These are phyloP conservation scores for Cyberlindnera meyerae DNA, from an alignment of 805 yeast species.

Conservation along the genomic window DNA sequence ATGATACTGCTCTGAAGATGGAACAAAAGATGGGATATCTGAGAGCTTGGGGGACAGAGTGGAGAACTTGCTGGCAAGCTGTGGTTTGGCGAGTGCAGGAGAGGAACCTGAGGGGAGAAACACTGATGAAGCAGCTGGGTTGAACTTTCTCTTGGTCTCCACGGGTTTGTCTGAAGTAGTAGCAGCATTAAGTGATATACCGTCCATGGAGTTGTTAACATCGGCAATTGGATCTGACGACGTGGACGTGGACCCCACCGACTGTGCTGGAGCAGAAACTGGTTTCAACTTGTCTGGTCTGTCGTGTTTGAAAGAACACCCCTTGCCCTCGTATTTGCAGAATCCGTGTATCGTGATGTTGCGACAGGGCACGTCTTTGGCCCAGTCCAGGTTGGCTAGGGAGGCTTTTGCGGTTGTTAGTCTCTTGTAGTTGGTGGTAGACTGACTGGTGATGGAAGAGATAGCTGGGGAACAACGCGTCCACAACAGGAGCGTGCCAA, in stretches of 20 bases:
- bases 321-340: slow-evolving; percentile 83
- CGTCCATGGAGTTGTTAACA: slow-evolving; percentile 2
- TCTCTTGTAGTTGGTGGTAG: no score
- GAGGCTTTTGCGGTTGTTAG: no score
- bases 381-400: slow-evolving; percentile 37
- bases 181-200: neutral
- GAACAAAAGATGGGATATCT: slow-evolving; percentile 28
- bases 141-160: slow-evolving; percentile 38
- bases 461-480: no score
- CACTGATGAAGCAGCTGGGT: slow-evolving; percentile 39
- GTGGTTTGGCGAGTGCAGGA: slow-evolving; percentile 19
- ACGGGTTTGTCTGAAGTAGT: neutral
- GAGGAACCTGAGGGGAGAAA: slow-evolving; percentile 6
- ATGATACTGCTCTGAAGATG: slow-evolving; percentile 13
- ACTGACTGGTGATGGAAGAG: no score
- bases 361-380: slow-evolving; percentile 75
- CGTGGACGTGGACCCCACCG: slow-evolving; percentile 2
- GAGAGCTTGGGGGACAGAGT: slow-evolving; percentile 35
- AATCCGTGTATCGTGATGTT: slow-evolving; percentile 82
- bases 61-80: slow-evolving; percentile 24
- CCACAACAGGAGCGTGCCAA: no score
- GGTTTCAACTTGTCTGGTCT: slow-evolving; percentile 22
- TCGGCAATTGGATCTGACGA: slow-evolving; percentile 1
- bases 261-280: slow-evolving; percentile 9
- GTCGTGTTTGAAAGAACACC: slow-evolving; percentile 78